Evolutionary conservation across 2,329 filamentous ascomycete species (phyloP).

Genomic region (Aspergillus sojae): DNA sequence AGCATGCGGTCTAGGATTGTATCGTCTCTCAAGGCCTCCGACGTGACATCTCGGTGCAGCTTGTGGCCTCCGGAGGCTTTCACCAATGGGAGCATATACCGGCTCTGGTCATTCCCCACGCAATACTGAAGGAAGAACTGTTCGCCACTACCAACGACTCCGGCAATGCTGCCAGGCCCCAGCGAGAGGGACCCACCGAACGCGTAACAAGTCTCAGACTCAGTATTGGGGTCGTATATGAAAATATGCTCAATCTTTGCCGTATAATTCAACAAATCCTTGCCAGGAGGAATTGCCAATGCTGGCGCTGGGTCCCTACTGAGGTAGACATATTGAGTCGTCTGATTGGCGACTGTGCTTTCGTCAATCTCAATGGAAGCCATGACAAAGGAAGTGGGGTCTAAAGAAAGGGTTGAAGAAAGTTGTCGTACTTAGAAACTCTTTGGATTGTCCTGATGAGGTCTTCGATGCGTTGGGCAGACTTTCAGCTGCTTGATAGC

Average conservation of each 20-base stretch:
- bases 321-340: background rate
- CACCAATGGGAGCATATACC: background rate
- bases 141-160: background rate
- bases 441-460: no score
- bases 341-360: background rate
- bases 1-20: no score
- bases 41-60: background rate
- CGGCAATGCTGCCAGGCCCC: background rate
- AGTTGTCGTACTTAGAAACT: no score
- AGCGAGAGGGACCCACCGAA: background rate
- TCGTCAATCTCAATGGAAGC: background rate
- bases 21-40: no score
- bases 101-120: background rate
- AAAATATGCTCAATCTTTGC: background rate
- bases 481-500: no score
- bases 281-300: background rate
- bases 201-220: background rate
- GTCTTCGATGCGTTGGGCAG: no score
- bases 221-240: background rate
- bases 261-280: background rate
- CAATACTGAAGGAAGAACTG: background rate
- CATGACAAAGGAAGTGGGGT: background rate
- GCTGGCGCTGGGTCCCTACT: background rate
- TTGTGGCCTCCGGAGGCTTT: background rate
- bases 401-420: accelerated